Evolutionary conservation across 306 rosid genomes (phyloP).

Genomic region (Glycine soja): DNA sequence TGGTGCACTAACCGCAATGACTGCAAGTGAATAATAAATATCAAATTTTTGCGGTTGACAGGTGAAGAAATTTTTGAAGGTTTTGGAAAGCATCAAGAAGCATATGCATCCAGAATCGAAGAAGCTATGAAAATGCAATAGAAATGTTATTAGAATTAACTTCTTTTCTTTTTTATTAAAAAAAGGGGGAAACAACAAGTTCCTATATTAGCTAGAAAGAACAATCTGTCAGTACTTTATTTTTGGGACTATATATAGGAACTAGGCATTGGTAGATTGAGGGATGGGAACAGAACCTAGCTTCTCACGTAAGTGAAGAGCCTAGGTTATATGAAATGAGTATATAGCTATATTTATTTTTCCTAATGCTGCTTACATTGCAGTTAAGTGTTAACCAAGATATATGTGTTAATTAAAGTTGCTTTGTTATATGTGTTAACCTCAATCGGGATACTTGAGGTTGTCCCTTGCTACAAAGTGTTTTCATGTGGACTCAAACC

Average conservation of each 20-base stretch:
- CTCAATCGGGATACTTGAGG: too few relatives aligned
- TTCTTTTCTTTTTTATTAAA: neutral
- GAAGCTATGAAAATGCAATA: slow-evolving; percentile 16
- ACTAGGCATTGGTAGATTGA: slow-evolving; percentile 19
- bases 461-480: too few relatives aligned
- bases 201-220: neutral
- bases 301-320: slow-evolving; percentile 38
- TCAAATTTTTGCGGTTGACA: slow-evolving; percentile 39
- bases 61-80: slow-evolving; percentile 40
- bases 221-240: neutral
- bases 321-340: slow-evolving; percentile 12
- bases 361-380: slow-evolving; percentile 1
- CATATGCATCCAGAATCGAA: slow-evolving; percentile 28
- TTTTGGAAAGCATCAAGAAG: slow-evolving; percentile 32
- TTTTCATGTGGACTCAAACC: too few relatives aligned
- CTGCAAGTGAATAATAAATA: slow-evolving; percentile 44
- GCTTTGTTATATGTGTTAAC: too few relatives aligned
- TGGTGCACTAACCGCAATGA: slow-evolving; percentile 49
- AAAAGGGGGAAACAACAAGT: neutral
- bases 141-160: slow-evolving; percentile 36
- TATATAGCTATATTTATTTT: neutral
- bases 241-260: neutral
- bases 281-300: neutral
- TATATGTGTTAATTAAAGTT: neutral
- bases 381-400: neutral